A percentile compares a stretch with the other conserved stretches of the same genome.
These are phyloP conservation scores for Peronospora destructor DNA, from an alignment of 352 stramenopile species.

Conservation along the genomic window DNA sequence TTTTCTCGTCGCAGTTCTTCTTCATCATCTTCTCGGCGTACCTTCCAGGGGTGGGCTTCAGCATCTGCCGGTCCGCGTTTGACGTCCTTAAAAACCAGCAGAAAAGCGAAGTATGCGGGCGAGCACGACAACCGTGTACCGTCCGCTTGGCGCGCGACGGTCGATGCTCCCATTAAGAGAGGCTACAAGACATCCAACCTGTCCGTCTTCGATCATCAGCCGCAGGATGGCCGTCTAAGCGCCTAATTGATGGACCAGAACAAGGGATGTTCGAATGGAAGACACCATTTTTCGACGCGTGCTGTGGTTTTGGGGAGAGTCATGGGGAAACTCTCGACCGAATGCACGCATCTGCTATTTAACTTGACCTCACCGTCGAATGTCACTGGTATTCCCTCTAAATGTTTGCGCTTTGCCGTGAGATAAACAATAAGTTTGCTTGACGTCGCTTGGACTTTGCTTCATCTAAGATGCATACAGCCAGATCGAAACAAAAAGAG, in stretches of 20 bases:
- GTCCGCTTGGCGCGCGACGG: slow-evolving; percentile 12
- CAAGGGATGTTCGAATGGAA: slow-evolving; percentile 22
- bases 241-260: slow-evolving; percentile 23
- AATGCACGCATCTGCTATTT: slow-evolving; percentile 31
- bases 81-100: slow-evolving; percentile 11
- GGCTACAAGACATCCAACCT: slow-evolving; percentile 18
- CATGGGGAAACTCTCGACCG: slow-evolving; percentile 14
- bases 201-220: slow-evolving; percentile 16
- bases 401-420: slow-evolving; percentile 3
- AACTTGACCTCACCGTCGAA: slow-evolving; percentile 18
- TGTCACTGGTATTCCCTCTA: slow-evolving; percentile 21
- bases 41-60: slow-evolving; percentile 25
- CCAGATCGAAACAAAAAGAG: too few species aligned
- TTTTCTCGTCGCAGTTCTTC: slow-evolving; percentile 16
- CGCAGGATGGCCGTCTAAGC: slow-evolving; percentile 26
- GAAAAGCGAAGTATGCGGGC: slow-evolving; percentile 6
- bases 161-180: slow-evolving; percentile 11
- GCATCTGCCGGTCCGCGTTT: slow-evolving; percentile 26
- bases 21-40: slow-evolving; percentile 18
- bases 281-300: slow-evolving; percentile 12
- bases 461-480: too few species aligned
- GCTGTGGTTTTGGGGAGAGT: slow-evolving; percentile 6
- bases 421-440: slow-evolving; percentile 15
- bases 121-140: slow-evolving; percentile 14
- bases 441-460: slow-evolving; percentile 6